Evolutionary conservation across 78 protist species (phyloP), one percentile per base, ranked within the genome.

Genomic region (Dictyostelium purpureum): DNA sequence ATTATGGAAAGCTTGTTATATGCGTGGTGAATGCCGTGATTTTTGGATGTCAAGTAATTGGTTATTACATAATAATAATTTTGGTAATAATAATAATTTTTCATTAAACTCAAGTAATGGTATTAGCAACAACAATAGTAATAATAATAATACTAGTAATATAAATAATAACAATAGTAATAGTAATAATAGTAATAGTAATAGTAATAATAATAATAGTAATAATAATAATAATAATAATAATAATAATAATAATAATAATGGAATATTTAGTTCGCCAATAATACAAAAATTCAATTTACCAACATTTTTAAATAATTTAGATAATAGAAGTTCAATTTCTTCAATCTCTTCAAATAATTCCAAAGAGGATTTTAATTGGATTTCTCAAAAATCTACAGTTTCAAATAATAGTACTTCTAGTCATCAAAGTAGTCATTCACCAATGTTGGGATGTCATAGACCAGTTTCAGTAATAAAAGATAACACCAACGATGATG

Each of bases 1-100:
- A 71, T 61, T 71, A 10, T 83, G 90, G 90, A 83, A 70, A 71
- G 16, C 79, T 14, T 75, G 77, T 65, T 83, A 83, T 57, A 47
- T 54, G 71, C 14, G 70, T 31, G 21, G 40, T 7, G 89, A 81
- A 40, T 38, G 79, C 3, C 45, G 52, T 38, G 73, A 65, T 26
- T 49, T 51, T 18, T 81, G 67, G 59, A 21, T 69, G 24, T 69
- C 47, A 12, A 81, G 73, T 40, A 26, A 12, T 19, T 81, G 89
- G 89, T 66, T 69, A 75, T 19, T 69, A 12, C 79, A 73, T 33
- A 63, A 63, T 63, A 33, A 38, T 33, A 63, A 63, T 63, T 63
- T 63, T 33, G 31, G 31, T 61, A 61, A 31, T 59, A 14, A 47
- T 14, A 14, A 47, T 3, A 47, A 47, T n/a, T n/a, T n/a, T n/a